These are phyloP conservation scores for Syncephalis fuscata DNA, from an alignment of 371 early-diverging fungal genomes.

Conservation along the genomic window DNA sequence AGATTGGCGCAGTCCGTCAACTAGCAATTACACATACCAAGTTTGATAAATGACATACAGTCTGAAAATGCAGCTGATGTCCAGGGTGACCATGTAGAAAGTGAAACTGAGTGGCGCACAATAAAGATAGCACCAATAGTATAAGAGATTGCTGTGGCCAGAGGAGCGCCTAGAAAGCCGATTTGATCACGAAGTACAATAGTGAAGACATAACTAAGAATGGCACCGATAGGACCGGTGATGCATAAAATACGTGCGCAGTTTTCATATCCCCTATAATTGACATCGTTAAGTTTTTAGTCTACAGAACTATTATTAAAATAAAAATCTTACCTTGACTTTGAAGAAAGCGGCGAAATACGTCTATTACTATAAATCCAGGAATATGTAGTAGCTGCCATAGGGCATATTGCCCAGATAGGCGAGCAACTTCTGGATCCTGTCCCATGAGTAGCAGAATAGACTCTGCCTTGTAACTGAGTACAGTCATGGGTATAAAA, in stretches of 20 bases:
- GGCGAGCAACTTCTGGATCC: slow-evolving; percentile 23
- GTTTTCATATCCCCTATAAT: slow-evolving; percentile 54
- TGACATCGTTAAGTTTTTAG: slow-evolving; percentile 4
- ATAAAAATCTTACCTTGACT: slow-evolving; percentile 8
- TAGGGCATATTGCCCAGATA: slow-evolving; percentile 36
- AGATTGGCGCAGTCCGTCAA: no score
- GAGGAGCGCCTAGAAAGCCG: slow-evolving; percentile 73
- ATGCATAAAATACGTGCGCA: slow-evolving; percentile 45
- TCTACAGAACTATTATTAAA: no score
- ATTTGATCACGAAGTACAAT: slow-evolving; percentile 38
- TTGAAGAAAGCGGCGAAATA: neutral
- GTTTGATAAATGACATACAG: slow-evolving; percentile 43
- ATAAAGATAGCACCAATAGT: slow-evolving; percentile 48
- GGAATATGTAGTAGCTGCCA: slow-evolving; percentile 25
- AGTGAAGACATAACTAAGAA: slow-evolving; percentile 55
- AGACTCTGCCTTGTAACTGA: slow-evolving; percentile 51
- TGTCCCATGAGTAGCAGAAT: slow-evolving; percentile 31
- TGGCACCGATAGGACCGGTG: slow-evolving; percentile 53
- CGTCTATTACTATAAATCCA: neutral
- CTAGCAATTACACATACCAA: slow-evolving; percentile 21
- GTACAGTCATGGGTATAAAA: slow-evolving; percentile 42
- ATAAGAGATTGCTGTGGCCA: slow-evolving; percentile 60
- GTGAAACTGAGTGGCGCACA: slow-evolving; percentile 39
- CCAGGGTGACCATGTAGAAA: slow-evolving; percentile 73
- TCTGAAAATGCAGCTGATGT: slow-evolving; percentile 39